Base-by-base conservation (phyloP, 2,329 filamentous ascomycete genomes). In the Magnaporthiopsis incrustans region DNA sequence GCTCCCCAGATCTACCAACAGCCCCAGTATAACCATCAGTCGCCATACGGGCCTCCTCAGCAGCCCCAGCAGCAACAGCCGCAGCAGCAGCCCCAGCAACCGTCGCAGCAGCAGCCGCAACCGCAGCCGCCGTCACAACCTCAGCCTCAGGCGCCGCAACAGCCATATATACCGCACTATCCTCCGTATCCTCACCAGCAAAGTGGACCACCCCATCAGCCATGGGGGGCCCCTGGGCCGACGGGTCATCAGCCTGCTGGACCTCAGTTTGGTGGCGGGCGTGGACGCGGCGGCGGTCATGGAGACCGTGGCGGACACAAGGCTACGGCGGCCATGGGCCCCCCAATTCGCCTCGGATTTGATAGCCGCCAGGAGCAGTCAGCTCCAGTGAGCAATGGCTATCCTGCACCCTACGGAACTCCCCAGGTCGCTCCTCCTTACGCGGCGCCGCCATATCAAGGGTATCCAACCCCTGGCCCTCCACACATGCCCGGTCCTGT, bases 341-440 rank as follows among this genome's bases (percentile, higher is more conserved):
- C 81, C 44, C 81, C 81, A 2, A 81, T 85, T 67, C 78, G 78
- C 64, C 82, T 84, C 76, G 81, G 81, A 4, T 83, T 82, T 73
- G 82, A 84, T 61, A 69, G 69, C 38, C 65, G 68, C 59, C 72
- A 71, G 63, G 77, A 82, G 65, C 75, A 78, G 60, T 75, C 79
- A 61, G 76, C 81, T 69, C 78, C 78, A 74, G 76, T 77, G 73
- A 78, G 78, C 73, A 75, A 70, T 71, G 75, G 76, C 57, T 80
- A 78, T 64, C 73, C 75, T 60, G 72, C 72, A 58, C 66, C 71
- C 0, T 76, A 76, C 58, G 71, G 69, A 4, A 65, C 65, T 11
- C 70, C 72, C 50, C 72, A 74, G 57, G 68, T 67, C 60, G 71
- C 70, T 11, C 69, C 68, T 25, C 69, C 72, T 33, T 76, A 74